Evolutionary conservation across 2,329 filamentous ascomycete genomes (phyloP).

Genomic region (Pseudogymnoascus sp.): DNA sequence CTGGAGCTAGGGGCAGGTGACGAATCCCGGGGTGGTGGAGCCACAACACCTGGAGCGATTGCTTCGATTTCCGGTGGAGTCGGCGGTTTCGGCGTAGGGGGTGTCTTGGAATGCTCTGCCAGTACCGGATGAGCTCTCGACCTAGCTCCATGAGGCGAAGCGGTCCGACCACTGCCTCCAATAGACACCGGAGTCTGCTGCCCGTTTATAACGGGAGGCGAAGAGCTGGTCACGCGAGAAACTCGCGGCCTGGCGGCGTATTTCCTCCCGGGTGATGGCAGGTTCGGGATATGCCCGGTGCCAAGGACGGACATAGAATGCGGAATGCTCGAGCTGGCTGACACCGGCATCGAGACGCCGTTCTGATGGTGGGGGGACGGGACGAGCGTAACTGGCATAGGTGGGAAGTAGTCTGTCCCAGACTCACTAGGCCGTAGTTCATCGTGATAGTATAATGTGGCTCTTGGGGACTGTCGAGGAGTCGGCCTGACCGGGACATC

Average conservation of each 20-base stretch:
- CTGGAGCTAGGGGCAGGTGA: slow-evolving; percentile 35
- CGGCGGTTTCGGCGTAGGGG: slow-evolving; percentile 40
- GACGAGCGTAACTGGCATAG: slow-evolving; percentile 41
- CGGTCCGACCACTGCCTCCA: slow-evolving; percentile 24
- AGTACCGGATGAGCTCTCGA: slow-evolving; percentile 49
- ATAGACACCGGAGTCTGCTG: slow-evolving; percentile 15
- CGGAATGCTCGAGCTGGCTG: slow-evolving; percentile 27
- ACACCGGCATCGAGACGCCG: slow-evolving; percentile 20
- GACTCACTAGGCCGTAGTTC: slow-evolving; percentile 58
- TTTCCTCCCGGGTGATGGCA: slow-evolving; percentile 73
- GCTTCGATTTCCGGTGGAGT: slow-evolving; percentile 47
- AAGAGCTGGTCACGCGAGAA: slow-evolving; percentile 67
- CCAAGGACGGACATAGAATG: slow-evolving; percentile 73
- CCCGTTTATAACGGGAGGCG: slow-evolving; percentile 56
- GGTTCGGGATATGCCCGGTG: slow-evolving; percentile 68
- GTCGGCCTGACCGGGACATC: slow-evolving; percentile 71
- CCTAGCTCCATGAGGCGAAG: slow-evolving; percentile 33
- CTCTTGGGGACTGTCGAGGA: slow-evolving; percentile 69
- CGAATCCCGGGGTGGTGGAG: slow-evolving; percentile 39
- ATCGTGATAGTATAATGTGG: slow-evolving; percentile 48
- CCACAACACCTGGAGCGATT: slow-evolving; percentile 32
- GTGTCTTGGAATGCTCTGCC: slow-evolving; percentile 39
- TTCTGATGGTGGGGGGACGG: slow-evolving; percentile 27
- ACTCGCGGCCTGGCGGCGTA: slow-evolving; percentile 51
- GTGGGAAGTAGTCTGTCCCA: slow-evolving; percentile 76